Evolutionary conservation across 805 yeast species (phyloP).

Genomic region (Candida tammaniensis): DNA sequence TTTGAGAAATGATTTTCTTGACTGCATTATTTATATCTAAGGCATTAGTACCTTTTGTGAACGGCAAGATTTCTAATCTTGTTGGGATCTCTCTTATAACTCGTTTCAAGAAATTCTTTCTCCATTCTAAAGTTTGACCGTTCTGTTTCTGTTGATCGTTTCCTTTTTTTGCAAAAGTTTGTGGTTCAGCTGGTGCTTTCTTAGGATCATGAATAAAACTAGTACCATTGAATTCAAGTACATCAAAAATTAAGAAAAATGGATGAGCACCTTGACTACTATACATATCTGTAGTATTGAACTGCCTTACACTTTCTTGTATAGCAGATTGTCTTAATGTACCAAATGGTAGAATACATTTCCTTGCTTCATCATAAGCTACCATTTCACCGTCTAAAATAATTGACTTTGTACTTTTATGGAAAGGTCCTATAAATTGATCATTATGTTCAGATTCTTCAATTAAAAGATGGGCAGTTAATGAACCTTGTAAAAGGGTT

Average conservation of each 20-base stretch:
- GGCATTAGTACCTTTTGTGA: conserved; percentile 39
- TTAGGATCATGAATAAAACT: conserved; percentile 44
- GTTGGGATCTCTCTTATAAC: conserved; percentile 45
- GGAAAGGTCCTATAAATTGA: conserved; percentile 31
- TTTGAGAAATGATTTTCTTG: conserved; percentile 52
- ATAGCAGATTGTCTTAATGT: conserved; percentile 69
- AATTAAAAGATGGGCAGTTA: conserved; percentile 47
- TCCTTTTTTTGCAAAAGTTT: background rate
- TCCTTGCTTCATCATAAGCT: conserved; percentile 65
- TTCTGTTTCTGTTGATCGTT: background rate
- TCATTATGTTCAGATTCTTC: background rate
- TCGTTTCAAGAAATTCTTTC: conserved; percentile 51
- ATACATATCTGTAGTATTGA: conserved; percentile 32
- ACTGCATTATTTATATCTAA: conserved; percentile 57
- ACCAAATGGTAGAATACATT: conserved; percentile 72
- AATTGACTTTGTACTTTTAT: conserved; percentile 33
- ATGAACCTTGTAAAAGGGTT: conserved; percentile 45
- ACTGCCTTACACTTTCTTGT: conserved; percentile 45
- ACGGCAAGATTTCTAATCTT: conserved; percentile 49
- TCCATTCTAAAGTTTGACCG: conserved; percentile 35
- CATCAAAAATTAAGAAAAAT: conserved; percentile 66
- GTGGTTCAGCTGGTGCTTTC: background rate
- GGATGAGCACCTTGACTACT: conserved; percentile 45
- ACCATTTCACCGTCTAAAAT: conserved; percentile 93
- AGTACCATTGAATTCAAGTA: conserved; percentile 64